Base-by-base conservation (phyloP, 305 asterid genomes). In the Plantago coronopus region DNA sequence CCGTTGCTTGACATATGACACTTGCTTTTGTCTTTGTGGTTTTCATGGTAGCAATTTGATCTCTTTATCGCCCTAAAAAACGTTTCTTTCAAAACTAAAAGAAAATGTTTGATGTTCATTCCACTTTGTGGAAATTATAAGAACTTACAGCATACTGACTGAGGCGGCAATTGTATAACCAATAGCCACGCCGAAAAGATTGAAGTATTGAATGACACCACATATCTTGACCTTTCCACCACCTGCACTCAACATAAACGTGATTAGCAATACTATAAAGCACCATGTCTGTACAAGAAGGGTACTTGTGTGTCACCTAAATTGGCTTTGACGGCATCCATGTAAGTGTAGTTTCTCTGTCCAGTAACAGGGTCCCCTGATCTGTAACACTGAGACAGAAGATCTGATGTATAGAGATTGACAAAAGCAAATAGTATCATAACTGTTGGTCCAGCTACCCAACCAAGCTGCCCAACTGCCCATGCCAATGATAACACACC, bases 91-190 rank as follows among this genome's bases (percentile, higher is more conserved):
- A 38, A 11, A 38, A 10, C 12, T 8, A 11, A 2, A 2, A 11
- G 3, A 15, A 10, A 2, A n/a, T n/a, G n/a, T n/a, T n/a, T 11
- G 43, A 8, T 38, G 43, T 38, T 38, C 43, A 38, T 38, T 10
- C 43, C 43, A 11, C 15, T 3, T 3, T 38, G 43, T 38, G 43
- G 12, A 38, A 38, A 46, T 8, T 46, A 16, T 16, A n/a, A 15
- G 48, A 43, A 74, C 79, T 65, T 57, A 78, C 83, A 81, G 20
- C 87, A 75, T 81, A 74, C 87, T 81, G 17, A 69, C 72, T 20
- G 83, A 73, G 55, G 82, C 79, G 18, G 83, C 87, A 61, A 81
- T 78, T 17, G 87, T 78, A 74, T 81, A 81, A 45, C 87, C 84
- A 55, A 78, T 81, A 8, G 87, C 82, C 44, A 78, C 79, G n/a